phyloP scores from a whole-genome alignment of 768 basidiomycete genomes.

The Boletus sp. region DNA sequence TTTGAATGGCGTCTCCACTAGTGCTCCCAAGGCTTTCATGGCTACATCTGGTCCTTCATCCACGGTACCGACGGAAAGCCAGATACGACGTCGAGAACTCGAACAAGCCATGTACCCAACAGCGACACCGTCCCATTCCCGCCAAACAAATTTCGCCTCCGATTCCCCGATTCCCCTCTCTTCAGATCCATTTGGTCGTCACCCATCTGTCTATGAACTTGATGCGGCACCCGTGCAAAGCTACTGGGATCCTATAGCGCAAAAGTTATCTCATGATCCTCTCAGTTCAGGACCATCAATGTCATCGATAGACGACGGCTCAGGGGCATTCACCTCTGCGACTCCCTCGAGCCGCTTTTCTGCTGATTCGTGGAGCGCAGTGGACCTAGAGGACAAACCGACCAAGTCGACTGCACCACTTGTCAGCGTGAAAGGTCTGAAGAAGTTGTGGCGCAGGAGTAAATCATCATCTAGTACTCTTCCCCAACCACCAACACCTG shows the following conservation, averaged over 20 bases:
- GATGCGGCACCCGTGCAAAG: conserved; percentile 33
- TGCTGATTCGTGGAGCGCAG: conserved; percentile 55
- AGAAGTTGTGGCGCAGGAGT: conserved; percentile 78
- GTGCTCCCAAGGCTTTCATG: conserved; percentile 51
- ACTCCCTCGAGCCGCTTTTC: conserved; percentile 69
- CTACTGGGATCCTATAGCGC: conserved; percentile 44
- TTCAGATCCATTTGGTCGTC: conserved; percentile 79
- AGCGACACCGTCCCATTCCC: conserved; percentile 30
- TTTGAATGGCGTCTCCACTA: conserved; percentile 66
- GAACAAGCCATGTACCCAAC: conserved; percentile 48
- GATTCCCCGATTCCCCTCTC: conserved; percentile 76
- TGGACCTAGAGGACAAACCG: conserved; percentile 30
- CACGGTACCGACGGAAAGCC: conserved; percentile 43
- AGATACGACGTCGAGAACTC: conserved; percentile 52
- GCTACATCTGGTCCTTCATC: conserved; percentile 19
- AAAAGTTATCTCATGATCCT: conserved; percentile 22
- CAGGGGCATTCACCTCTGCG: conserved; percentile 19
- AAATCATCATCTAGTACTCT: conserved; percentile 40
- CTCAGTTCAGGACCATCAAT: conserved; percentile 22
- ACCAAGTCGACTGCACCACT: conserved; percentile 44
- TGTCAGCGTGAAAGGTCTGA: conserved; percentile 72
- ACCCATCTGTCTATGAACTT: conserved; percentile 48
- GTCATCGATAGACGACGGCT: conserved; percentile 23
- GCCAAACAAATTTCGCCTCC: conserved; percentile 22
- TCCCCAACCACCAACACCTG: conserved; percentile 36